Conservation (phyloP, 345 rosid species). For the Gossypium herbaceum region DNA sequence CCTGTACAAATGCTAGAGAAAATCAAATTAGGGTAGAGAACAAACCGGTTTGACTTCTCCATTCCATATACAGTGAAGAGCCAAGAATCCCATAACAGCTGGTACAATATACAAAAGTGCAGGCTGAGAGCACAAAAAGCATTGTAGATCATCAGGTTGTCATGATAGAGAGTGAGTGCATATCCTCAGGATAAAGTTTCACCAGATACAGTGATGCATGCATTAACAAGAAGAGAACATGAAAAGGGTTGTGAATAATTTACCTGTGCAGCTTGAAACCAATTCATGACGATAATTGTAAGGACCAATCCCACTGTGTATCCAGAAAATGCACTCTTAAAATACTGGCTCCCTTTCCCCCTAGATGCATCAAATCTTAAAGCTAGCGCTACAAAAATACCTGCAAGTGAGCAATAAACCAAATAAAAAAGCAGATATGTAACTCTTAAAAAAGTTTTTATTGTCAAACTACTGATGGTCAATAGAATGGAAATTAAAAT, state of each 20-base stretch:
- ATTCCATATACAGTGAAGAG: constrained; percentile 83
- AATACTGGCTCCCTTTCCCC: constrained; percentile 77
- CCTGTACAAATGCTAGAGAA: neutral
- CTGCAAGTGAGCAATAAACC: constrained; percentile 31
- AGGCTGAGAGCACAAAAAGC: constrained; percentile 50
- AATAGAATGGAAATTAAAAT: neutral
- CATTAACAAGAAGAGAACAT: neutral
- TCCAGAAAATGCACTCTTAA: constrained; percentile 91
- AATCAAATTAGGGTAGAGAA: constrained; percentile 3
- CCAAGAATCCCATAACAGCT: constrained; percentile 83
- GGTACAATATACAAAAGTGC: constrained; percentile 97
- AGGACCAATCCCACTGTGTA: constrained; percentile 70
- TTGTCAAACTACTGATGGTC: neutral
- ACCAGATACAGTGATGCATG: neutral
- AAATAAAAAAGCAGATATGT: neutral
- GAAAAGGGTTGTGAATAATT: constrained; percentile 2
- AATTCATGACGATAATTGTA: constrained; percentile 93
- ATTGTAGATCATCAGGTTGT: neutral
- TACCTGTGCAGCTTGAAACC: constrained; percentile 99
- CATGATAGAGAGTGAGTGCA: neutral
- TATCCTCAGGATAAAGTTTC: neutral
- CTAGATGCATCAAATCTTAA: constrained; percentile 92
- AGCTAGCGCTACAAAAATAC: constrained; percentile 96
- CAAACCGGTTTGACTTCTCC: constrained; percentile 94
- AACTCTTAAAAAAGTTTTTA: neutral